Evolutionary conservation across 371 early-diverging fungal genomes (phyloP), one percentile per base, ranked within the genome.

Genomic region (Mortierella sp.): DNA sequence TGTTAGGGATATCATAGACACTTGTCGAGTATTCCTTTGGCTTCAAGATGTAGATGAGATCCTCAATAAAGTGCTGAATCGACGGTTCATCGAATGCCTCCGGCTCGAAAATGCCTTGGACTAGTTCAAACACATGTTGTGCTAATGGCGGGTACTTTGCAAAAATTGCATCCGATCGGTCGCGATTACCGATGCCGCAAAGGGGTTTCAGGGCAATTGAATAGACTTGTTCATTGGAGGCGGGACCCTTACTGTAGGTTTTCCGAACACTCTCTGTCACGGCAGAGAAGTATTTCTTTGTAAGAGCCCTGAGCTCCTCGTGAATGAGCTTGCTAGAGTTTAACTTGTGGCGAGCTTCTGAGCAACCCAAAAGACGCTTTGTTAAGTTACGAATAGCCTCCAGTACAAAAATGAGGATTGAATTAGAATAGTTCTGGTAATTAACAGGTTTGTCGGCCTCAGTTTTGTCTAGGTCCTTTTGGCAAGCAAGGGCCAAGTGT

Each of bases 141-240:
- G 51, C 69, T 0, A 79, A 64, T 15, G 80, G 80, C 16, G 80
- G 80, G 55, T 73, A 79, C 12, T 28, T 45, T 29, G 46, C 37
- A 37, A 37, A 37, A 9, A 37, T 37, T 37, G 37, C 37, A 37
- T 9, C 37, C 9, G 37, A 37, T 37, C 37, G 37, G 9, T 9
- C 9, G 3, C 37, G 37, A 9, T 9, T 37, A 9, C 9, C 9
- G 37, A 9, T 4, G 53, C 26, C 53, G 9, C 23, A 23, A 19
- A 23, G 12, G 4, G 26, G 23, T 4, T 3, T 4, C 12, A 53
- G 26, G 26, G 23, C 26, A 23, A 26, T 53, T 3, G 19, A 9
- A 23, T 53, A 53, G 53, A 53, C 53, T 37, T 37, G 23, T 23
- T 26, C 53, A 23, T 16, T 53, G 53, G 7, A 19, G 53, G 53